These are phyloP conservation scores for Fomitiporia mediterranea DNA, from an alignment of 1,284 basidiomycete species.

Conservation along the genomic window DNA sequence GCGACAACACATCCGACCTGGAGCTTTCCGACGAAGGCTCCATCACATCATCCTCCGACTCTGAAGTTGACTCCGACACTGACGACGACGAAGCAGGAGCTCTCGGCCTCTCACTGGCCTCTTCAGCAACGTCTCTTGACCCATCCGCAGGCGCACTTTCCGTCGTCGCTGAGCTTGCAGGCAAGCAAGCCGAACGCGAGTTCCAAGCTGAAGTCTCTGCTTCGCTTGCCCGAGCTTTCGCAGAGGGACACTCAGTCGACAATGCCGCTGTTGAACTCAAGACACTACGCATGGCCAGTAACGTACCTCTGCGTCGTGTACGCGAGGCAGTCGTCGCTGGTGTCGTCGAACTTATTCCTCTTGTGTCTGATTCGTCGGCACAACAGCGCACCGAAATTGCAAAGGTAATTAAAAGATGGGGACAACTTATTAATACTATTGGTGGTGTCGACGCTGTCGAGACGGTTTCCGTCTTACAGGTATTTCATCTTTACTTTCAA, in stretches of 20 bases:
- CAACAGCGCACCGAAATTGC: constrained; percentile 61
- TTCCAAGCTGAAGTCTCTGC: constrained; percentile 75
- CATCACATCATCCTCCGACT: constrained; percentile 35
- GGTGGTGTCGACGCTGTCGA: constrained; percentile 74
- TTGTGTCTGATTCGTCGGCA: constrained; percentile 40
- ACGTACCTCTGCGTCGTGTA: constrained; percentile 76
- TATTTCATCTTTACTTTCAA: constrained; percentile 28
- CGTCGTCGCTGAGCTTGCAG: constrained; percentile 32
- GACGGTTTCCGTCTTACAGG: constrained; percentile 68
- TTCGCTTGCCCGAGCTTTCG: constrained; percentile 84
- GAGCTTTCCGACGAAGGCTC: constrained; percentile 56
- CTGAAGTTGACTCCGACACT: constrained; percentile 32
- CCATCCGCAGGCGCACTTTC: constrained; percentile 29
- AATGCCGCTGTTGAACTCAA: constrained; percentile 92
- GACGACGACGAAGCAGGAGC: constrained; percentile 29
- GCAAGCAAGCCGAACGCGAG: constrained; percentile 56
- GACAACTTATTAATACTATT: constrained; percentile 64
- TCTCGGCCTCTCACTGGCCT: constrained; percentile 35
- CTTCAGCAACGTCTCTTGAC: constrained; percentile 33
- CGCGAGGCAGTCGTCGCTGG: constrained; percentile 73
- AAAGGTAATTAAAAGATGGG: constrained; percentile 61
- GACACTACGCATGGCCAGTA: constrained; percentile 91
- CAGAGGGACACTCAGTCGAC: constrained; percentile 87
- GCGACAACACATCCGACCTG: constrained; percentile 57
- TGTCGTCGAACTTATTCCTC: constrained; percentile 61